Base-by-base conservation (phyloP, 2,329 filamentous ascomycete genomes). In the Aureobasidium sp. region DNA sequence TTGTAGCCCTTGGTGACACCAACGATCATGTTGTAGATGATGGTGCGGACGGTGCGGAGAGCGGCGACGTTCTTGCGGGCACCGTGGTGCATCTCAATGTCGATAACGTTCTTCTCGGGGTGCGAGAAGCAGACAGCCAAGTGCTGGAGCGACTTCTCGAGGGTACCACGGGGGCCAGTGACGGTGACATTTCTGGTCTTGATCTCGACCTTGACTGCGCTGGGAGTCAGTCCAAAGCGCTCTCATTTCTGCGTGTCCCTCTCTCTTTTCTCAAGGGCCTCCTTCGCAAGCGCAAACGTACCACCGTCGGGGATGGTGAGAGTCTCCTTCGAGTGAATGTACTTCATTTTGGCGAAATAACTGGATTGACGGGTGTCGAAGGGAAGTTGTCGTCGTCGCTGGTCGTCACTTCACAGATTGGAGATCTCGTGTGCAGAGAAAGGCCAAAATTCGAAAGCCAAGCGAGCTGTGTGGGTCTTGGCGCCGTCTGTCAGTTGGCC, bases 1-100 rank as follows among this genome's bases (percentile, higher is more conserved):
- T 95, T 95, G 90, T 89, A 99, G 72, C 94, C 94, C 85, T 93
- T 96, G 79, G 94, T 99, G 71, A 99, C 94, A 80, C 94, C 94
- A 74, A 92, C 87, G 80, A 99, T 90, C 82, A 99, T 79, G 89
- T 99, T 99, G 87, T 95, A 90, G 86, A 99, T 96, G 81, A 97
- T 81, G 70, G 93, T 93, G 77, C 91, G 91, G 83, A 99, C 94
- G 75, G 94, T 99, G 75, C 94, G 91, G 80, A 99, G 91, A 72
- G 93, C 90, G 76, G 94, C 94, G 77, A 99, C 89, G 79, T 91
- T 93, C 88, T 99, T 99, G 83, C 94, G 91, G 77, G 85, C 85
- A 78, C 94, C 94, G 82, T 99, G 94, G 88, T 99, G 95, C 77
- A 99, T 89, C 84, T 97, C 91, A 77, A 99, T 97, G 76, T 89